Evolutionary conservation across 345 rosid species (phyloP).

Genomic region (Rhodamnia rubescens): DNA sequence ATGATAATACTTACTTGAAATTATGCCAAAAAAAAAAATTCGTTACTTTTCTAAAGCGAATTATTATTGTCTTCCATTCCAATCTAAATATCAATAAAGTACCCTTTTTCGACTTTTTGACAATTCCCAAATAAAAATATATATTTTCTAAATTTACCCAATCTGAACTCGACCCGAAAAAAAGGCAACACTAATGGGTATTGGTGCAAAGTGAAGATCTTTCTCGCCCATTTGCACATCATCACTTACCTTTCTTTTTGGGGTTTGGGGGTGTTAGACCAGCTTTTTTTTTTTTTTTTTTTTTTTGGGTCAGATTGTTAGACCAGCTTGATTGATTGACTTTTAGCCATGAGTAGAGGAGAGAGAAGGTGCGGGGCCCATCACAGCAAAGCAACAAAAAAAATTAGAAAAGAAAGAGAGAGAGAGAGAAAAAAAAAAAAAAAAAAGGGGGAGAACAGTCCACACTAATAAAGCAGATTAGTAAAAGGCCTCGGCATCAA

Average conservation of each 20-base stretch:
- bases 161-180: neutral
- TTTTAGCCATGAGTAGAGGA: neutral
- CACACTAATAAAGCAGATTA: neutral
- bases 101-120: neutral
- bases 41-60: neutral
- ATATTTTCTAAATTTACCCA: too few species aligned
- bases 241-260: neutral
- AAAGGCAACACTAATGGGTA: neutral
- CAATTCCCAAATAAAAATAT: neutral
- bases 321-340: constrained; percentile 4
- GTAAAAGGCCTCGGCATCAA: neutral
- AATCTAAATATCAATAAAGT: neutral
- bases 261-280: neutral
- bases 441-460: neutral
- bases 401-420: fast-evolving
- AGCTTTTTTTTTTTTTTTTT: too few species aligned
- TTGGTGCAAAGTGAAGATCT: neutral
- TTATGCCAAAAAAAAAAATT: neutral
- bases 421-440: too few species aligned
- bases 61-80: neutral
- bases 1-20: neutral
- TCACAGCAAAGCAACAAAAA: neutral
- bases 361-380: neutral
- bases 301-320: too few species aligned
- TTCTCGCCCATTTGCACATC: neutral